Evolutionary conservation across 352 stramenopile species (phyloP), one percentile per base, ranked within the genome.

Genomic region (Saprolegnia diclina): DNA sequence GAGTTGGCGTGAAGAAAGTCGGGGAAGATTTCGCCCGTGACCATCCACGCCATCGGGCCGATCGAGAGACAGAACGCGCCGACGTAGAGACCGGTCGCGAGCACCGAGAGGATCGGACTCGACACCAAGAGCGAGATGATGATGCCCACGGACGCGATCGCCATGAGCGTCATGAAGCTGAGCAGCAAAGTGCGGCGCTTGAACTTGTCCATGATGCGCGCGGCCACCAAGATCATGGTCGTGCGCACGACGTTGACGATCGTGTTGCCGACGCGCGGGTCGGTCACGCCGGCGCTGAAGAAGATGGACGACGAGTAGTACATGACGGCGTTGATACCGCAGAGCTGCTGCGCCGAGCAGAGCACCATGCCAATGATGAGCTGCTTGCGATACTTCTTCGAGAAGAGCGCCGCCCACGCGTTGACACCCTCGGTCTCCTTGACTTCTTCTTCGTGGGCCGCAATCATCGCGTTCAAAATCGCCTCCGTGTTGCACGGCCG

Each of bases 61-160:
- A 68, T 68, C 21, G 62, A 59, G 21, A 76, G 71, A 16, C 80
- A 64, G 26, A 73, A 73, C 14, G 69, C 21, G 21, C 54, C 61
- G 50, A 73, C 64, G 45, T 72, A 73, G 13, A 73, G 10, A 19
- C 24, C 69, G 11, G 69, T 72, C 11, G 63, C 72, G 10, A 56
- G 6, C 45, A 73, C 40, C 19, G 64, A 71, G 26, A 71, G 42
- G 13, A 45, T 45, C 21, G 64, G 21, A 18, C 11, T 40, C 26
- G 46, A 24, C 11, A 29, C 26, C 29, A 21, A 13, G 10, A 68
- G 50, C 13, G 38, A 87, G 61, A 32, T 73, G 77, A 24, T 87
- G 66, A 85, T 76, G 64, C 79, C 83, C 53, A 88, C 88, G 6
- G 77, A 80, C 32, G 77, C 82, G 38, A 92, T 79, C 52, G 85